A percentile compares a stretch with the other conserved stretches of the same genome.
Conservation (phyloP, 352 stramenopile species). For the Thalassiosira oceanica region DNA sequence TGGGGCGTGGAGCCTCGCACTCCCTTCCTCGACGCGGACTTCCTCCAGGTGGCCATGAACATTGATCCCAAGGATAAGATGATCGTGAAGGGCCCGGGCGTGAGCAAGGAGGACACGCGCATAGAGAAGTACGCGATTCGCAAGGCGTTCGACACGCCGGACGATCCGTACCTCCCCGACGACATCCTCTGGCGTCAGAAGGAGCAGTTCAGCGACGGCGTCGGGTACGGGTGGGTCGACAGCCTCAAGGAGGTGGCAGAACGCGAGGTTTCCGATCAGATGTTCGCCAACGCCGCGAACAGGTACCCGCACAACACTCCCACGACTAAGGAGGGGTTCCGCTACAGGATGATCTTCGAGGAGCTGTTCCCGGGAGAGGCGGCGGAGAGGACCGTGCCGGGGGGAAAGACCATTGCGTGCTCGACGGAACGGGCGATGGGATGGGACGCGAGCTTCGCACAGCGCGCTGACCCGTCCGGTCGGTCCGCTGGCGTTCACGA, state of each 20-base stretch:
- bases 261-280: conserved; percentile 91
- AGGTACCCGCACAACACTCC: conserved; percentile 98
- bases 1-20: conserved; percentile 97
- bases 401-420: conserved; percentile 97
- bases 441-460: conserved; percentile 88
- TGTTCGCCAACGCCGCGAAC: conserved; percentile 86
- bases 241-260: conserved; percentile 94
- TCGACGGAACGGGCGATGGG: conserved; percentile 95
- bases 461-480: conserved; percentile 91
- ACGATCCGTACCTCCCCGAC: conserved; percentile 95
- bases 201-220: conserved; percentile 99
- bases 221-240: conserved; percentile 99
- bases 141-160: conserved; percentile 96
- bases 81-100: conserved; percentile 82
- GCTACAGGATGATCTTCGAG: conserved; percentile 95
- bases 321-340: conserved; percentile 94
- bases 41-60: conserved; percentile 98
- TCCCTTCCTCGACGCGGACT: conserved; percentile 97
- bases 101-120: conserved; percentile 83
- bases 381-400: conserved; percentile 94
- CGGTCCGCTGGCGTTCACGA: conserved; percentile 93
- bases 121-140: conserved; percentile 99
- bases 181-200: conserved; percentile 99
- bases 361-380: conserved; percentile 96
- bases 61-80: conserved; percentile 97